Conservation (phyloP, 352 stramenopile genomes). For the Phytopythium montanum region DNA sequence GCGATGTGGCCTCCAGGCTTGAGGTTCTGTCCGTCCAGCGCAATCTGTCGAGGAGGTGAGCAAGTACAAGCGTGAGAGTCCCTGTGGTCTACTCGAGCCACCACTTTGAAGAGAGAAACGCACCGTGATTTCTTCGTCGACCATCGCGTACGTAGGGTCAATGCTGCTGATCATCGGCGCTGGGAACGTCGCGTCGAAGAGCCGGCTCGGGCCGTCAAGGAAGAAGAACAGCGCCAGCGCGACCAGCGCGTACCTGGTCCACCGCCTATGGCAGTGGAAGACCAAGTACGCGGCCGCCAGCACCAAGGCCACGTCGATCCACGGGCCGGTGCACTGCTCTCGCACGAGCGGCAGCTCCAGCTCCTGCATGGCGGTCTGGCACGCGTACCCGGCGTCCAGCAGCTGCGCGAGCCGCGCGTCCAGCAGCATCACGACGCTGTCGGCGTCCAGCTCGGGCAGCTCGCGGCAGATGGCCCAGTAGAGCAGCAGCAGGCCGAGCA, state of each 20-base stretch:
- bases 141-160: conserved; percentile 63
- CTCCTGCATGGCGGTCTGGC: conserved; percentile 36
- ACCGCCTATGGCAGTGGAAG: conserved; percentile 50
- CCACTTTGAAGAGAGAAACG: background rate
- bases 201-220: conserved; percentile 37
- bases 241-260: conserved; percentile 46
- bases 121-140: conserved; percentile 72
- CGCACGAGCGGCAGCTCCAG: conserved; percentile 42
- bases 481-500: conserved; percentile 37
- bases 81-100: background rate
- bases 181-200: conserved; percentile 56
- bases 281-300: conserved; percentile 38
- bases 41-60: conserved; percentile 20
- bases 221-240: conserved; percentile 39
- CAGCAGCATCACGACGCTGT: conserved; percentile 35
- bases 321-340: conserved; percentile 53
- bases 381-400: conserved; percentile 27
- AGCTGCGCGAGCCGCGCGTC: conserved; percentile 37
- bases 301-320: conserved; percentile 42
- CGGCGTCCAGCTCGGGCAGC: conserved; percentile 36
- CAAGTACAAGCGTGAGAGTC: background rate
- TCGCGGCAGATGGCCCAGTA: conserved; percentile 68
- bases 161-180: conserved; percentile 48
- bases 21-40: conserved; percentile 69
- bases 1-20: conserved; percentile 64